Evolutionary conservation across 2,329 filamentous ascomycete species (phyloP).

Genomic region (Arthrobotrys iridis): DNA sequence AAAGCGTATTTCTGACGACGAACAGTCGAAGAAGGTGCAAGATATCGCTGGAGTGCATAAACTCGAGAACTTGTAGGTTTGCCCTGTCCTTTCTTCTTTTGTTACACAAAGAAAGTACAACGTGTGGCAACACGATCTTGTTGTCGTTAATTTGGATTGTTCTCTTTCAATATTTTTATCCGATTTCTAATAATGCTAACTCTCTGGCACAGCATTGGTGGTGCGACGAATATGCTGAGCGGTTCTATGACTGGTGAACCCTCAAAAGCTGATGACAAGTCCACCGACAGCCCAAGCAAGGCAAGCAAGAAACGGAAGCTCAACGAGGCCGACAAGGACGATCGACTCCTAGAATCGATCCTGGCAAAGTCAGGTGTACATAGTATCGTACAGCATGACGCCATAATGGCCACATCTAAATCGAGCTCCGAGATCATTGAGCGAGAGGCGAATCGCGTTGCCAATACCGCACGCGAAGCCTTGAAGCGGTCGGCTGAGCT

Average conservation of each 20-base stretch:
- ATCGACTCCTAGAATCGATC: constrained; percentile 85
- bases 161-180: too few species aligned
- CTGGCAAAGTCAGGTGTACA: constrained; percentile 87
- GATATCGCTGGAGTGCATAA: constrained; percentile 71
- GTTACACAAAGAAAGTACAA: too few species aligned
- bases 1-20: constrained; percentile 57
- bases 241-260: constrained; percentile 50
- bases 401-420: constrained; percentile 81
- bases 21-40: constrained; percentile 59
- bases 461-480: constrained; percentile 78
- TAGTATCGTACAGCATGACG: constrained; percentile 91
- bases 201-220: constrained; percentile 23
- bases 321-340: constrained; percentile 60
- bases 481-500: constrained; percentile 77
- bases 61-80: constrained; percentile 72
- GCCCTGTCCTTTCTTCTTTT: constrained; percentile 59
- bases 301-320: constrained; percentile 60
- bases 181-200: constrained; percentile 22
- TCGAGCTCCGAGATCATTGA: constrained; percentile 82
- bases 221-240: constrained; percentile 22
- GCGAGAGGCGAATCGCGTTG: constrained; percentile 81
- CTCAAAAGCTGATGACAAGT: constrained; percentile 59
- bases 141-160: too few species aligned
- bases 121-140: too few species aligned
- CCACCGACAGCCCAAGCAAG: constrained; percentile 57